phyloP scores from a whole-genome alignment of 108 stramenopile genomes.

The Pelagomonas calceolata region DNA sequence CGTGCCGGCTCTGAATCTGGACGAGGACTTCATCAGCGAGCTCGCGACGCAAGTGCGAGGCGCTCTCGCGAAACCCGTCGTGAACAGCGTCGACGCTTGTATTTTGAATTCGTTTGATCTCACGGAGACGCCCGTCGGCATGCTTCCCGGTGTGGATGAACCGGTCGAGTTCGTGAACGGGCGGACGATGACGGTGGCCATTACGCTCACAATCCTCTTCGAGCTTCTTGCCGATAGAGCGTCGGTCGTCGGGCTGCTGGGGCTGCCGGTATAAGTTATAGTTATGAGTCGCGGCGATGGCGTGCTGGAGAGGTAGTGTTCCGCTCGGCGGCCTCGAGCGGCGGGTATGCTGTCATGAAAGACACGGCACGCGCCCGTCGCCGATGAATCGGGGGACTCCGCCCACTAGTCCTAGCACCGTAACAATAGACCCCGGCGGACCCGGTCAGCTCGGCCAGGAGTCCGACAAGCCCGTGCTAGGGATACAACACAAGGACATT shows the following conservation, averaged over 20 bases:
- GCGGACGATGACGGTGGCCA: not conserved
- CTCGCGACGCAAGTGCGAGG: slow-evolving; percentile 91
- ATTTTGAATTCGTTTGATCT: slow-evolving; percentile 40
- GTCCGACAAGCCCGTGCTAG: too few species aligned
- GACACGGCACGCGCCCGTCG: too few species aligned
- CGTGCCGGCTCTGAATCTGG: slow-evolving; percentile 89
- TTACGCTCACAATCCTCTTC: not conserved
- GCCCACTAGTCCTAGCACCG: too few species aligned
- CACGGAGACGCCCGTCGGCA: not conserved
- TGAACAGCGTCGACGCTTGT: slow-evolving; percentile 69
- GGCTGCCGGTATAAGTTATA: not conserved
- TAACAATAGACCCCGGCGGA: too few species aligned
- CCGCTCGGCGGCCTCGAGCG: too few species aligned
- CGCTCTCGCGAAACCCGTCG: slow-evolving; percentile 58
- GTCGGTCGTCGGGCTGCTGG: not conserved
- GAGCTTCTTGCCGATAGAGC: not conserved
- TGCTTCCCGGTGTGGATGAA: not conserved
- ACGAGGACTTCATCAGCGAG: slow-evolving; percentile 75
- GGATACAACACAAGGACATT: too few species aligned
- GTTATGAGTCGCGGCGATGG: too few species aligned
- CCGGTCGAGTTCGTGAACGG: not conserved
- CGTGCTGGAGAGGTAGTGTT: too few species aligned
- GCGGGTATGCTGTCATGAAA: too few species aligned
- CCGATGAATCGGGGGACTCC: too few species aligned
- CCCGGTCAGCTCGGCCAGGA: too few species aligned